These are phyloP conservation scores for Senna siamea DNA, from an alignment of 306 rosid genomes.

Conservation along the genomic window DNA sequence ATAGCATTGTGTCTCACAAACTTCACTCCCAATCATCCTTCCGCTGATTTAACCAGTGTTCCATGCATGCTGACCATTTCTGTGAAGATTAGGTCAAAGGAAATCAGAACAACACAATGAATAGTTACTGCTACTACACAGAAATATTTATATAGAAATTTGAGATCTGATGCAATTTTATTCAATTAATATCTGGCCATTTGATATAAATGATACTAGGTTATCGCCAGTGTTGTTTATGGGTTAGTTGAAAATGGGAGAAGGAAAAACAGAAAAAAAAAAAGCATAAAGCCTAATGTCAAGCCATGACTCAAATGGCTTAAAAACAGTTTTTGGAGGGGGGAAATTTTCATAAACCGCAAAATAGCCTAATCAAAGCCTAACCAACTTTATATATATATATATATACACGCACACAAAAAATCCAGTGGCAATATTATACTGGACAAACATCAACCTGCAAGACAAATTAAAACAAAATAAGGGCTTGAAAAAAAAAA, in stretches of 20 bases:
- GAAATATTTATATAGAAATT: slow-evolving; percentile 4
- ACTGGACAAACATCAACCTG: neutral
- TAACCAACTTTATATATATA: neutral
- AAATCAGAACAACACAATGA: slow-evolving; percentile 22
- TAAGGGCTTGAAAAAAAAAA: neutral
- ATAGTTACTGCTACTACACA: neutral
- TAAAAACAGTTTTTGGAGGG: too few species aligned
- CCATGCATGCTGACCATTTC: slow-evolving; percentile 17
- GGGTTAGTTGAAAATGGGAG: too few species aligned
- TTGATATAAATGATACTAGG: too few species aligned
- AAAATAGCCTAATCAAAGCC: too few species aligned
- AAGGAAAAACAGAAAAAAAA: too few species aligned
- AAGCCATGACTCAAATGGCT: too few species aligned
- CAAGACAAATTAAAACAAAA: neutral
- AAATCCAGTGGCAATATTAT: neutral
- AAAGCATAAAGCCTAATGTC: too few species aligned
- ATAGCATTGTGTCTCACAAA: slow-evolving; percentile 9
- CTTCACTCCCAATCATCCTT: slow-evolving; percentile 22
- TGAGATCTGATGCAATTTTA: neutral
- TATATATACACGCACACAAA: too few species aligned
- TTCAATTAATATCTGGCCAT: slow-evolving; percentile 10
- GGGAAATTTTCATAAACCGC: too few species aligned
- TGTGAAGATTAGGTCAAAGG: slow-evolving; percentile 24
- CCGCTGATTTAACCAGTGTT: slow-evolving; percentile 22
- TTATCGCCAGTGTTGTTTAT: too few species aligned